These are phyloP conservation scores for Allantophomopsis cytisporea DNA, from an alignment of 2,329 filamentous ascomycete genomes.

Conservation along the genomic window DNA sequence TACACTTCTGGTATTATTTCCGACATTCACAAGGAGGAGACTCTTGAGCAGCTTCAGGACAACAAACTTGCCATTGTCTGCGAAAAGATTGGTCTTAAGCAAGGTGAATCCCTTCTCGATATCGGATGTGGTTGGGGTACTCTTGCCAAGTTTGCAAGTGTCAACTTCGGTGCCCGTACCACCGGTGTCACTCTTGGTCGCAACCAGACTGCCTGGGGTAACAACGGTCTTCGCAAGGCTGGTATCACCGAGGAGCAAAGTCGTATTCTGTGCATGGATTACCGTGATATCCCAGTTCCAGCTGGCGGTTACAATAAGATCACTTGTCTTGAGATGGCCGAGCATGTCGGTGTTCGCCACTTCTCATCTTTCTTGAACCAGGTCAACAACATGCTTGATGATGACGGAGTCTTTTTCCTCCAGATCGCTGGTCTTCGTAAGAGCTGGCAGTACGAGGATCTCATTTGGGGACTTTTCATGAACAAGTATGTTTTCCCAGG, in stretches of 20 bases:
- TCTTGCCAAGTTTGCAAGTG: constrained; percentile 55
- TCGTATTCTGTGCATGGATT: constrained; percentile 55
- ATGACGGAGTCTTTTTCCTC: constrained; percentile 58
- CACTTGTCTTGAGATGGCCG: constrained; percentile 61
- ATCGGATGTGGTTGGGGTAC: constrained; percentile 60
- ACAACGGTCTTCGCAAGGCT: constrained; percentile 45
- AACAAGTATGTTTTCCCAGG: constrained; percentile 67
- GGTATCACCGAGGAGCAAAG: constrained; percentile 50
- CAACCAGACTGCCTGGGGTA: constrained; percentile 62
- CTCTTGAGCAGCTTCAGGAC: constrained; percentile 17
- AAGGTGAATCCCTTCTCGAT: constrained; percentile 48
- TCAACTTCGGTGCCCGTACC: constrained; percentile 60
- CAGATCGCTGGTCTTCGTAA: constrained; percentile 59
- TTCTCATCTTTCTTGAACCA: constrained; percentile 48
- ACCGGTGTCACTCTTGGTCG: constrained; percentile 61
- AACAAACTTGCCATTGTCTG: constrained; percentile 53
- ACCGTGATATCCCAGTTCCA: constrained; percentile 45
- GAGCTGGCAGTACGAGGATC: constrained; percentile 60
- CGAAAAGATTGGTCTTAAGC: constrained; percentile 50
- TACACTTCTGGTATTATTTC: constrained; percentile 20
- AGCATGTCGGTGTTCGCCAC: constrained; percentile 59
- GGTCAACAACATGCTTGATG: constrained; percentile 57
- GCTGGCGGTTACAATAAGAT: constrained; percentile 53
- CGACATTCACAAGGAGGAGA: constrained; percentile 15
- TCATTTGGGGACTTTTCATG: constrained; percentile 64